A percentile compares a stretch with the other conserved stretches of the same genome.
Evolutionary conservation across 129 eudicot genomes (phyloP).

Genomic region (Arctium lappa): DNA sequence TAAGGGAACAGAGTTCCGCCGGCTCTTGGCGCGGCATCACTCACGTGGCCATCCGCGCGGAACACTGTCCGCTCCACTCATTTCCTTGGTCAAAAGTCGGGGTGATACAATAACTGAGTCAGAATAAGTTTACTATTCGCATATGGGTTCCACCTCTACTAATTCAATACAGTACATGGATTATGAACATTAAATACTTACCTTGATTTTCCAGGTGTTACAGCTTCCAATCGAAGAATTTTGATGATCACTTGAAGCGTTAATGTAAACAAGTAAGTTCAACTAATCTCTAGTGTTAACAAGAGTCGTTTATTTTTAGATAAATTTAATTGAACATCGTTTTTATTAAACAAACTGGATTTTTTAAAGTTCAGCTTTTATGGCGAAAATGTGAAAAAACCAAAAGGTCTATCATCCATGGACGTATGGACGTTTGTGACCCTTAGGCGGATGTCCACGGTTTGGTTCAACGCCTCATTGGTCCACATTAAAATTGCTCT

Average conservation of each 20-base stretch:
- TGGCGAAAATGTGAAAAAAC: background rate
- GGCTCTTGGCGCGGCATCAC: no score
- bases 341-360: background rate
- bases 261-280: background rate
- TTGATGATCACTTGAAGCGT: background rate
- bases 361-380: background rate
- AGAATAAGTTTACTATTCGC: no score
- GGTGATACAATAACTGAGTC: no score
- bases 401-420: background rate
- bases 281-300: background rate
- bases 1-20: no score
- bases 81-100: no score
- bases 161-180: no score
- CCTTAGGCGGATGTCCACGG: background rate
- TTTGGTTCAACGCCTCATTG: background rate
- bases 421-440: background rate
- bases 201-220: no score
- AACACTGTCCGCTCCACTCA: no score
- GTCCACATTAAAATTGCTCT: background rate
- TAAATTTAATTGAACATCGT: background rate
- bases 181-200: no score
- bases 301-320: background rate
- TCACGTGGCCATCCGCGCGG: no score
- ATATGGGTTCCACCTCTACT: no score
- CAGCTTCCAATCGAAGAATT: background rate